Base-by-base conservation (phyloP, 164 flowering plant genomes). In the Liriodendron chinense region DNA sequence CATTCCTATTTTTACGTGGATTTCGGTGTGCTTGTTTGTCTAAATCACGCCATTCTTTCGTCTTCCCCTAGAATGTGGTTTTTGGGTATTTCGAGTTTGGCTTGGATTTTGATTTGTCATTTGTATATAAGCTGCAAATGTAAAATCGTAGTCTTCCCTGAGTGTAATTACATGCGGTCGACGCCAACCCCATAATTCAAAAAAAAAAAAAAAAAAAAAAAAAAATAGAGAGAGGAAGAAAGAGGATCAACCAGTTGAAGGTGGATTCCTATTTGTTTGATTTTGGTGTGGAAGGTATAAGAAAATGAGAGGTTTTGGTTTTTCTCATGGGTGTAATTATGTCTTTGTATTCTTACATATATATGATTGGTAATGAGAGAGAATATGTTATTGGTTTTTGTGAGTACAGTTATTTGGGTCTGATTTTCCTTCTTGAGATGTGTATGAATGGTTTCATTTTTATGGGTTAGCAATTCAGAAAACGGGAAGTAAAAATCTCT, bases 261-360 rank as follows among this genome's bases (percentile, higher is more conserved):
- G 57, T 76, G 80, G 83, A 80, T 82, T 81, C 85, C 85, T 81
- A 70, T 80, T 74, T 71, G 59, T 75, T 78, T 73, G 65, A 64
- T 76, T 81, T 80, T 71, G 82, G 90, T 87, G 89, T 88, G 91
- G 83, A 79, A 74, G 84, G 78, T 80, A 84, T 82, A 84, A 86
- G 83, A 85, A 25, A 26, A 24, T 77, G 76, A 85, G 80, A 62
- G 49, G 76, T 67, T 61, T 48, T 68, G 74, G 67, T 80, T 76
- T 56, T 59, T 64, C 22, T 47, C 59, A 64, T 57, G 53, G 61
- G 66, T 76, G 80, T 78, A 76, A 68, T 64, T 78, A 75, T 78
- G 84, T 82, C 76, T 53, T 77, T 83, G 72, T 73, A 78, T 83
- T 28, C 83, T 69, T 71, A 43, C 68, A 72, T 50, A 22, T 57